Evolutionary conservation across 495 filamentous ascomycete genomes (phyloP), one percentile per base, ranked within the genome.

Genomic region (Talaromyces thailandensis): DNA sequence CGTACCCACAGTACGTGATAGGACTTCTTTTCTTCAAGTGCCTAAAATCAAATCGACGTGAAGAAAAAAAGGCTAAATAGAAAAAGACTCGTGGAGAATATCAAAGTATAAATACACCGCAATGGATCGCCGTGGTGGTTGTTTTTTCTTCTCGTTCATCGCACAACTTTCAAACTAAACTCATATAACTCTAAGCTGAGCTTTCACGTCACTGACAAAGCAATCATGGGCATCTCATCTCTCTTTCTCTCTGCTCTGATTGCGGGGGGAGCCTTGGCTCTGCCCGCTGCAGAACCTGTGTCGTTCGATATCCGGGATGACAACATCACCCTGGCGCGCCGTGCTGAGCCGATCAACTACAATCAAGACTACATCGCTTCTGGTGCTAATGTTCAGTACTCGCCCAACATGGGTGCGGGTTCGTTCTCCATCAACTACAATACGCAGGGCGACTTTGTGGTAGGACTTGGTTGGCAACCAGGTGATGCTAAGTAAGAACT

Each of bases 391-490:
- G 78, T 86, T 7, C 73, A 69, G 43, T 88, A 86, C 70, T 82
- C 80, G 66, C 88, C 66, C 81, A 79, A 52, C 18, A 21, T 37
- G 67, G 71, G 68, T 23, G 84, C 84, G 21, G 68, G 74, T 58
- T 88, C 50, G 25, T 52, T 86, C 76, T 80, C 73, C 59, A 75
- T 82, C 11, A 76, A 59, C 16, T 87, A 84, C 84, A 71, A 67
- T 21, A 75, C 78, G 62, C 73, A 73, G 58, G 82, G 81, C 52
- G 84, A 86, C 73, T 86, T 85, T 63, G 82, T 85, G 59, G 82
- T 78, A 25, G 86, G 86, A 52, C 86, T 85, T 74, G 84, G 84
- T 24, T 86, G 83, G 84, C 76, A 75, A 61, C 77, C 83, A 12
- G 83, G 84, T 58, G 70, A 67, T 26, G 55, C 74, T 53, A 76